Base-by-base conservation (phyloP, 2,329 filamentous ascomycete genomes). In the Colletotrichum camelliae region DNA sequence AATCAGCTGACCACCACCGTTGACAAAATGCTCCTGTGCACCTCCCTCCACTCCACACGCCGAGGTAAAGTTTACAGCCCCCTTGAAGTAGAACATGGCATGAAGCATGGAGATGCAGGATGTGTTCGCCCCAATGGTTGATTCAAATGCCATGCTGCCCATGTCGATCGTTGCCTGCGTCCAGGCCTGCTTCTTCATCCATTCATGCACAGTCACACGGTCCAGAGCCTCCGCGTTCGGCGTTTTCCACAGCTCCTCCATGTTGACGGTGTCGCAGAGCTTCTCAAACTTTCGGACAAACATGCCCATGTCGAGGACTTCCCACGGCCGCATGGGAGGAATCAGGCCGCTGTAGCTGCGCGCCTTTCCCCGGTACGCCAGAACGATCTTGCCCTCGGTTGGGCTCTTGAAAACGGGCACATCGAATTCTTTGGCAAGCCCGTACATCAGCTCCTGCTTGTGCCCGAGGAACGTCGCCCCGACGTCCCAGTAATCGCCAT, bases 391-490 rank as follows among this genome's bases (percentile, higher is more conserved):
- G 57, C 76, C 72, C 3, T 76, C 35, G 5, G 61, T 64, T 5
- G 68, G 76, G 29, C 58, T 16, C 7, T 33, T 33, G 70, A 60
- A 66, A 4, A 60, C 27, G 3, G 64, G 21, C 9, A 74, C 65
- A 52, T 67, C 29, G 57, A 74, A 77, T 33, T 77, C 77, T 13
- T 67, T 55, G 24, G 74, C 74, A 29, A 77, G 58, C 2, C 10
- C 64, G 64, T 75, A 75, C 75, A 77, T 77, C 18, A 70, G 39
- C 37, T 75, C 31, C 39, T 78, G 77, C 39, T 78, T 72, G 64
- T 79, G 74, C 15, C 78, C 79, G 18, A 77, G 52, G 21, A 80
- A 77, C 12, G 79, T 71, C 16, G 79, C 67, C 4, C 80, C 81
- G 68, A 70, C 71, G 62, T 78, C 74, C 72, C 77, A 80, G 43